Evolutionary conservation across 73 alveolate species (phyloP).

Genomic region (Blepharisma japonicum): DNA sequence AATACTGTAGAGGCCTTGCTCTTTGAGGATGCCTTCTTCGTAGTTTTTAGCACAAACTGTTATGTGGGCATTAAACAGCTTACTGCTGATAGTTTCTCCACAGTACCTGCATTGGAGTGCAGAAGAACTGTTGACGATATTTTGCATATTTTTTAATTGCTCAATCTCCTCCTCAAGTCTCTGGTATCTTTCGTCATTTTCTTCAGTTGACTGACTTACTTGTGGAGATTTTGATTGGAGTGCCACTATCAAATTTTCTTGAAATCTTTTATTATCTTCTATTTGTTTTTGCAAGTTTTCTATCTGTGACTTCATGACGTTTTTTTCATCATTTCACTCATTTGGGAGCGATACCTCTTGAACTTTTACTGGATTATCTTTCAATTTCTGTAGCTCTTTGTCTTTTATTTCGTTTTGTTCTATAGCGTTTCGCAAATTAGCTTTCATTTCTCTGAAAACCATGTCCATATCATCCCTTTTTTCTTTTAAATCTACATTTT

Average conservation of each 20-base stretch:
- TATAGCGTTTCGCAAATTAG: neutral
- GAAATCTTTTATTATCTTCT: conserved; percentile 27
- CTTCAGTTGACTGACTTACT: conserved; percentile 34
- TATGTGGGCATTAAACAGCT: conserved; percentile 35
- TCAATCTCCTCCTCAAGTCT: conserved; percentile 43
- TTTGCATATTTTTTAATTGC: conserved; percentile 47
- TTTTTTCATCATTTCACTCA: conserved; percentile 13
- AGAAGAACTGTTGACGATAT: conserved; percentile 44
- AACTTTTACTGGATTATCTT: conserved; percentile 1
- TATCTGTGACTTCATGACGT: neutral
- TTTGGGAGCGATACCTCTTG: neutral
- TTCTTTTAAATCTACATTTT: neutral
- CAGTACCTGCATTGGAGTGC: conserved; percentile 45
- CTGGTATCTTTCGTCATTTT: conserved; percentile 53
- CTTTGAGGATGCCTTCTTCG: neutral
- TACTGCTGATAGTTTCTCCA: conserved; percentile 33
- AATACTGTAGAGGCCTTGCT: neutral
- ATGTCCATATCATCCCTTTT: neutral
- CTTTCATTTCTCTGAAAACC: neutral
- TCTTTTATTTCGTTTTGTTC: neutral
- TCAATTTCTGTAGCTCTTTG: neutral
- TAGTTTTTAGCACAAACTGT: conserved; percentile 11
- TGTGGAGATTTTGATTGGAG: neutral
- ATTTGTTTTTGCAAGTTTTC: conserved; percentile 17
- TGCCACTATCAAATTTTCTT: conserved; percentile 14